Base-by-base conservation (phyloP, 73 alveolate genomes). In the Paraurostyla sp. region DNA sequence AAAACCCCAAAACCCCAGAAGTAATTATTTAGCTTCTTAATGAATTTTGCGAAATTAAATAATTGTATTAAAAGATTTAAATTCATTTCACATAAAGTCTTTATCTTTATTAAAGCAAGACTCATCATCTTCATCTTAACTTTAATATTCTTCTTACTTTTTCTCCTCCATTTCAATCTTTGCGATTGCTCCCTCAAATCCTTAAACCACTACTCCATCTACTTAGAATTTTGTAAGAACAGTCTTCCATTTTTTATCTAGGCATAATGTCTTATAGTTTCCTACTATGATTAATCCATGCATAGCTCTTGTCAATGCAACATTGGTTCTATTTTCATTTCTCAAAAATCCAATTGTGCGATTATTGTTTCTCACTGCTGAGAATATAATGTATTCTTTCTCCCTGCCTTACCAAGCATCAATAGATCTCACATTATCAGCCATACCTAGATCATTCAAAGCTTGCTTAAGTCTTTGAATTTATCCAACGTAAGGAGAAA, bases 221-320 rank as follows among this genome's bases (percentile, higher is more conserved):
- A n/a, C n/a, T n/a, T n/a, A n/a, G n/a, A n/a, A n/a, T n/a, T n/a
- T 46, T 46, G 13, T 56, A 22, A 56, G 36, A 13, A 56, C 40
- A 23, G 9, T 16, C 69, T 71, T 42, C 63, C 59, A 71, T 11
- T 23, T 71, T 18, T 16, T 36, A 71, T 71, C 63, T 20, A 18
- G 7, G 4, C 40, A n/a, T 3, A 71, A 23, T 6, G 33, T 7
- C 29, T 32, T 25, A 23, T 86, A 49, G 71, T 93, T 93, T 60
- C 97, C 97, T 0, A 93, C 87, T 25, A 93, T 91, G 82, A 91
- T 87, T 45, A 93, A 36, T 16, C 97, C 97, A 29, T 91, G 93
- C 36, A 83, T 90, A 9, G 97, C 97, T 27, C 97, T 76, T 50
- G 95, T 91, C 35, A 94, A 83, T 0, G 98, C 94, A 22, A 94